Evolutionary conservation across 1,284 basidiomycete genomes (phyloP).

Genomic region (Polyporus tsugae): DNA sequence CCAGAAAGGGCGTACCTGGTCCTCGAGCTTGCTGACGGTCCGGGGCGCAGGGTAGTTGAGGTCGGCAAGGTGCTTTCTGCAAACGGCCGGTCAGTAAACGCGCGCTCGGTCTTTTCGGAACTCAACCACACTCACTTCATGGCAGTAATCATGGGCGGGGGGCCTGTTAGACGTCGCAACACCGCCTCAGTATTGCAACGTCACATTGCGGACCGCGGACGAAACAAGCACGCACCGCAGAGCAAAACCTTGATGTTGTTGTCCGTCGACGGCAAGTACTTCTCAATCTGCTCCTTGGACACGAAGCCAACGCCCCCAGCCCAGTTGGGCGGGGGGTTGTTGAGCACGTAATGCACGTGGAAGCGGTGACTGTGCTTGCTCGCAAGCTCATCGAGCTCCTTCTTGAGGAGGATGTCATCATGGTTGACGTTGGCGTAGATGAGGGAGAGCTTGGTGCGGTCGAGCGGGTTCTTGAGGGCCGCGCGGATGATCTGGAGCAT

Average conservation of each 20-base stretch:
- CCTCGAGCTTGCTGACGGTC: constrained; percentile 92
- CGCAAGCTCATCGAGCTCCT: constrained; percentile 86
- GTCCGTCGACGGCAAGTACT: constrained; percentile 69
- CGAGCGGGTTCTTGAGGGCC: constrained; percentile 84
- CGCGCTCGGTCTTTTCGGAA: not conserved
- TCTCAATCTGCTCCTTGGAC: constrained; percentile 91
- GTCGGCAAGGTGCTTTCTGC: constrained; percentile 87
- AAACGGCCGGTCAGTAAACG: constrained; percentile 2
- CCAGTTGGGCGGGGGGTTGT: constrained; percentile 92
- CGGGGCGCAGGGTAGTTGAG: constrained; percentile 89
- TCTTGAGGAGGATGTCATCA: constrained; percentile 88
- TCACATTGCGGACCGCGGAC: not conserved
- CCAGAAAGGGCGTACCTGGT: constrained; percentile 67
- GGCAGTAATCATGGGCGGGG: constrained; percentile 95
- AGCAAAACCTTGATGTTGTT: constrained; percentile 84
- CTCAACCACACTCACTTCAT: constrained; percentile 81
- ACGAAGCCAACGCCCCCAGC: constrained; percentile 92
- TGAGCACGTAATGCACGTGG: constrained; percentile 90
- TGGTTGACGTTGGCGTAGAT: constrained; percentile 97
- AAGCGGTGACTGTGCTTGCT: constrained; percentile 75
- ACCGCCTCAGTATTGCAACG: constrained; percentile 12
- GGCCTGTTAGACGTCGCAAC: constrained; percentile 57
- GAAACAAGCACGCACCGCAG: constrained; percentile 66
- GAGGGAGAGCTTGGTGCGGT: constrained; percentile 84
- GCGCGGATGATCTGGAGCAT: constrained; percentile 98